Percentiles rank a stretch among this genome's conserved stretches.
These are phyloP conservation scores for Xerocomellus intermedius DNA, from an alignment of 768 basidiomycete genomes.

Conservation along the genomic window DNA sequence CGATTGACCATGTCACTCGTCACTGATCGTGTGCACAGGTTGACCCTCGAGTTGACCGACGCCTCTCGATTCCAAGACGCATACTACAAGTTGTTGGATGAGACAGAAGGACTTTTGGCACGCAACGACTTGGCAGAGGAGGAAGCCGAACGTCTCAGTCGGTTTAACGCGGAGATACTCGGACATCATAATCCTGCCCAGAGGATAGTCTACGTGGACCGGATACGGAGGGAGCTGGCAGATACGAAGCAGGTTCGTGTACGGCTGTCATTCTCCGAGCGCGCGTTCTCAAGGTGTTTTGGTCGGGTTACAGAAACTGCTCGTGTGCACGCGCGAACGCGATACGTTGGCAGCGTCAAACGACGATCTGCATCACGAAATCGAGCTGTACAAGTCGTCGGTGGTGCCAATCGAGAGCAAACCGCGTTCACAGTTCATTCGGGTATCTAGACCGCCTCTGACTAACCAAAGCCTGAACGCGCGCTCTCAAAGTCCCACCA, in stretches of 20 bases:
- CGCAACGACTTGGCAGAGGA: conserved; percentile 78
- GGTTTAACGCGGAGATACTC: conserved; percentile 83
- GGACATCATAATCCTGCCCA: conserved; percentile 84
- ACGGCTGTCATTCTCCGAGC: neutral
- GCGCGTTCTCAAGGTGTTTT: neutral
- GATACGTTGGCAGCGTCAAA: conserved; percentile 45
- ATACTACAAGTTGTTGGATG: conserved; percentile 61
- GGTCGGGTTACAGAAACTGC: conserved; percentile 43
- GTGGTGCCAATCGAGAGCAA: conserved; percentile 47
- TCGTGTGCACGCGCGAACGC: conserved; percentile 45
- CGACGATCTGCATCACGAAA: conserved; percentile 49
- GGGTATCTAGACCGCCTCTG: conserved; percentile 49
- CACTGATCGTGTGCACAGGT: conserved; percentile 27
- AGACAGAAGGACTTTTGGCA: conserved; percentile 61
- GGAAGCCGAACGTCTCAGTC: conserved; percentile 71
- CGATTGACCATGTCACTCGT: neutral
- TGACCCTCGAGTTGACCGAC: conserved; percentile 53
- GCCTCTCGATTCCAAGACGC: conserved; percentile 68
- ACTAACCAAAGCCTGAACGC: conserved; percentile 42
- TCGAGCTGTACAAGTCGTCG: conserved; percentile 62
- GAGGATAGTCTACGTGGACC: conserved; percentile 83
- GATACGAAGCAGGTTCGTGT: conserved; percentile 73
- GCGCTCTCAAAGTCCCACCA: conserved; percentile 12
- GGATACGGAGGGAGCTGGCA: conserved; percentile 75
- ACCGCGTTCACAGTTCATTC: conserved; percentile 49